These are phyloP conservation scores for Cyberlindnera meyerae DNA, from an alignment of 805 yeast species.

Conservation along the genomic window DNA sequence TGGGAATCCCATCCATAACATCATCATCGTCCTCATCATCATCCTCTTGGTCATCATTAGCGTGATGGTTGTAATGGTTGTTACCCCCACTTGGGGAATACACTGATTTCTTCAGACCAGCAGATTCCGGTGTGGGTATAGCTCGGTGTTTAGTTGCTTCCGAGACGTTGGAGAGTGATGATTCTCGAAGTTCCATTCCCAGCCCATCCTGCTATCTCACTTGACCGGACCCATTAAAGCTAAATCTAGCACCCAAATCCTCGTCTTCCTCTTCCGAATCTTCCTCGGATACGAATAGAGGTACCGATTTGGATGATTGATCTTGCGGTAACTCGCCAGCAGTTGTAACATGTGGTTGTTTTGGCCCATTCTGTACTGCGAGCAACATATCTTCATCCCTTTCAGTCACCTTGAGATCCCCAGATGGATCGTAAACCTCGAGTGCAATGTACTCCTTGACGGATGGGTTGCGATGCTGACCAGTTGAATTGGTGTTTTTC, in stretches of 20 bases:
- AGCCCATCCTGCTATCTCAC: slow-evolving; percentile 17
- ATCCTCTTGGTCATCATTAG: slow-evolving; percentile 5
- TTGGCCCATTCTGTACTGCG: slow-evolving; percentile 9
- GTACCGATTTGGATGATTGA: background rate
- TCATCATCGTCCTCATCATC: slow-evolving; percentile 21
- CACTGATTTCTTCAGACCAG: too few species aligned
- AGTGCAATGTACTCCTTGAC: slow-evolving; percentile 32
- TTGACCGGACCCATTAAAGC: slow-evolving; percentile 12
- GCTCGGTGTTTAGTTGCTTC: slow-evolving; percentile 7
- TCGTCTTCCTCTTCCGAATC: slow-evolving; percentile 16
- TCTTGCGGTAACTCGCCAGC: too few species aligned
- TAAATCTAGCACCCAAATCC: slow-evolving; percentile 17
- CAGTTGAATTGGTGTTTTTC: slow-evolving; percentile 21
- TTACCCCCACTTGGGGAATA: too few species aligned
- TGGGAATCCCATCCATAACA: slow-evolving; percentile 32
- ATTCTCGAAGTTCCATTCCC: slow-evolving; percentile 19
- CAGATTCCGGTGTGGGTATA: background rate
- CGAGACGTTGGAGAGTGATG: slow-evolving; percentile 10
- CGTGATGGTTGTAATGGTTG: too few species aligned
- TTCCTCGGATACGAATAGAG: slow-evolving; percentile 10
- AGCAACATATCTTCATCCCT: slow-evolving; percentile 14
- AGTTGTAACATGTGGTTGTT: background rate
- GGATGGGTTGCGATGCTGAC: slow-evolving; percentile 23
- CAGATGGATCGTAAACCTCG: slow-evolving; percentile 21
- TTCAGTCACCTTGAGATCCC: slow-evolving; percentile 4